Evolutionary conservation across 345 rosid genomes (phyloP).

Genomic region (Crucihimalaya himalaica): DNA sequence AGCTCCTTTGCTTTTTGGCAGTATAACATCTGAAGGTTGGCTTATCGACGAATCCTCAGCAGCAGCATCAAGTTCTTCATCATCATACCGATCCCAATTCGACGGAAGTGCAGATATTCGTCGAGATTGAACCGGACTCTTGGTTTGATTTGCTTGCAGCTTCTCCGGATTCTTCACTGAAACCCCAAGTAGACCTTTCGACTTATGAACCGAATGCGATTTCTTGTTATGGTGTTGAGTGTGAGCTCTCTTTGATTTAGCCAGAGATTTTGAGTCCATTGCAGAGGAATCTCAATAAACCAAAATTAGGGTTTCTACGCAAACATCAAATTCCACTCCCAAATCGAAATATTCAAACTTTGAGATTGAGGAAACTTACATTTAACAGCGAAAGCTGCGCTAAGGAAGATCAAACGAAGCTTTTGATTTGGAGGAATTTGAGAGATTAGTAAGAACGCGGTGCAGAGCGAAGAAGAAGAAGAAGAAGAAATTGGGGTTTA

Average conservation of each 20-base stretch:
- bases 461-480: constrained; percentile 1
- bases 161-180: constrained; percentile 31
- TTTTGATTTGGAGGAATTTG: constrained; percentile 11
- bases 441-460: not conserved
- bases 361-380: not conserved
- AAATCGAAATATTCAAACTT: not conserved
- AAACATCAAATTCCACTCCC: not conserved
- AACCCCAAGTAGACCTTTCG: constrained; percentile 37
- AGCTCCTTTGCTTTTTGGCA: constrained; percentile 85
- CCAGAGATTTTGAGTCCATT: constrained; percentile 80
- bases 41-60: constrained; percentile 20
- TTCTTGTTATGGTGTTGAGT: constrained; percentile 65
- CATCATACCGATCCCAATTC: constrained; percentile 78
- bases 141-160: constrained; percentile 48
- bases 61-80: constrained; percentile 40
- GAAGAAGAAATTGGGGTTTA: not conserved
- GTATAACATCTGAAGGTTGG: constrained; percentile 38
- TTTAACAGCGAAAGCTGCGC: not conserved
- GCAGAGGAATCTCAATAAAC: not conserved
- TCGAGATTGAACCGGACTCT: constrained; percentile 41
- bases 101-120: constrained; percentile 56
- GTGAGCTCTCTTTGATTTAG: constrained; percentile 90
- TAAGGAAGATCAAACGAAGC: constrained; percentile 19
- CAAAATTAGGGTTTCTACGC: constrained; percentile 12
- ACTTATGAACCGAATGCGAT: constrained; percentile 50